Base-by-base conservation (phyloP, 208 protist species). In the Wallacemonas sp. region DNA sequence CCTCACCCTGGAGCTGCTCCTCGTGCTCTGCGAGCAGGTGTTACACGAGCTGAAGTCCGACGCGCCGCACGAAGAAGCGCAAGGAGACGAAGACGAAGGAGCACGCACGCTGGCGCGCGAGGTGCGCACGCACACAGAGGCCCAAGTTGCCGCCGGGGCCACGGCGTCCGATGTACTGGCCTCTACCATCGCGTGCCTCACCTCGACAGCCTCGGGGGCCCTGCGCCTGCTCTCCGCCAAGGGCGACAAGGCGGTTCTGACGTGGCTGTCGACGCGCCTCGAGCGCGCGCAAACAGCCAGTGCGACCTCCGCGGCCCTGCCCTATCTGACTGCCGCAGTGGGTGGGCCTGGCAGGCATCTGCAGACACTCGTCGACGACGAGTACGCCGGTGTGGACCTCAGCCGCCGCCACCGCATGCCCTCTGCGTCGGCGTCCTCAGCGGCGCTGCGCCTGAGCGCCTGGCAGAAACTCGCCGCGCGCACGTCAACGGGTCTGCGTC, bases 1-100 rank as follows among this genome's bases (percentile, higher is more conserved):
- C 2, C 68, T 81, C 12, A 61, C 67, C 3, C 45, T 77, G 12
- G 76, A 81, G 61, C 49, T 71, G 59, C 68, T 73, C 38, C 41
- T 65, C 33, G 67, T 74, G 22, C 28, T 81, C 26, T 77, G 71
- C 50, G 72, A 77, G 33, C 54, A 81, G 57, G 41, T 77, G 23
- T 52, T 81, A 14, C 46, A 46, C 3, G 62, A 77, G 48, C 76
- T 81, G 16, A 16, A 33, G 46, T 38, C 3, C 5, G 57, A 32
- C n/a, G n/a, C n/a, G n/a, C n/a, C n/a, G n/a, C n/a, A n/a, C n/a
- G n/a, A n/a, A n/a, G n/a, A n/a, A n/a, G n/a, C n/a, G n/a, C n/a
- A n/a, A n/a, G n/a, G n/a, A n/a, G n/a, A n/a, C n/a, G n/a, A n/a
- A n/a, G n/a, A n/a, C n/a, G n/a, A n/a, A n/a, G n/a, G n/a, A n/a